phyloP scores from a whole-genome alignment of 306 rosid species.

The Purshia tridentata region DNA sequence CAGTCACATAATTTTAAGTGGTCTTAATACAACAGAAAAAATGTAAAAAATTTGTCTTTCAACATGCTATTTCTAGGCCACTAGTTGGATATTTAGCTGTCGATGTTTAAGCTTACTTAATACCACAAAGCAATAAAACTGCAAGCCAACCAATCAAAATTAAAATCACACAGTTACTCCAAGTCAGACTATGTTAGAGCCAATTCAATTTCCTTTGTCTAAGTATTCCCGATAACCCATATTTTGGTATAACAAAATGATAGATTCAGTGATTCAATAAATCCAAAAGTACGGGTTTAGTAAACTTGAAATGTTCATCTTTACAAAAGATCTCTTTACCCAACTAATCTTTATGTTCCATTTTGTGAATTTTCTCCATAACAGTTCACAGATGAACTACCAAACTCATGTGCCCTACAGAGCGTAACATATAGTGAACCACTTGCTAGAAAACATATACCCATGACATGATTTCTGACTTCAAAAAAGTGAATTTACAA shows the following conservation, averaged over 20 bases:
- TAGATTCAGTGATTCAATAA: slow-evolving; percentile 18
- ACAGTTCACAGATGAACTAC: slow-evolving; percentile 23
- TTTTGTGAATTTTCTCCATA: slow-evolving; percentile 10
- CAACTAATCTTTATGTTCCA: background rate
- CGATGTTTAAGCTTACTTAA: background rate
- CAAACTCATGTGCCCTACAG: slow-evolving; percentile 20
- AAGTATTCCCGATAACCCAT: background rate
- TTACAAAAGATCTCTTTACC: slow-evolving; percentile 1
- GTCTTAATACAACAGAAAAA: slow-evolving; percentile 1
- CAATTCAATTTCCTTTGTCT: background rate
- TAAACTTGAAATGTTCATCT: background rate
- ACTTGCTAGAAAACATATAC: slow-evolving; percentile 3
- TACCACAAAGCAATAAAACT: background rate
- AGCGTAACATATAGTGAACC: slow-evolving; percentile 20
- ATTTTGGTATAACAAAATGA: background rate
- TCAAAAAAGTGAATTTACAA: slow-evolving; percentile 11
- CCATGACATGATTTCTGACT: slow-evolving; percentile 16
- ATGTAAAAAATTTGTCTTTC: background rate
- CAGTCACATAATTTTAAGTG: background rate
- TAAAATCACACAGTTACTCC: slow-evolving; percentile 13
- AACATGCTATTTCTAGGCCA: background rate
- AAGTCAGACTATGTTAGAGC: slow-evolving; percentile 8
- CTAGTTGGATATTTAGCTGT: background rate
- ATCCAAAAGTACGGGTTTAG: slow-evolving; percentile 7
- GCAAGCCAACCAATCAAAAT: background rate